Conservation (phyloP, 441 rosid species). For the Flueggea neowawraea region DNA sequence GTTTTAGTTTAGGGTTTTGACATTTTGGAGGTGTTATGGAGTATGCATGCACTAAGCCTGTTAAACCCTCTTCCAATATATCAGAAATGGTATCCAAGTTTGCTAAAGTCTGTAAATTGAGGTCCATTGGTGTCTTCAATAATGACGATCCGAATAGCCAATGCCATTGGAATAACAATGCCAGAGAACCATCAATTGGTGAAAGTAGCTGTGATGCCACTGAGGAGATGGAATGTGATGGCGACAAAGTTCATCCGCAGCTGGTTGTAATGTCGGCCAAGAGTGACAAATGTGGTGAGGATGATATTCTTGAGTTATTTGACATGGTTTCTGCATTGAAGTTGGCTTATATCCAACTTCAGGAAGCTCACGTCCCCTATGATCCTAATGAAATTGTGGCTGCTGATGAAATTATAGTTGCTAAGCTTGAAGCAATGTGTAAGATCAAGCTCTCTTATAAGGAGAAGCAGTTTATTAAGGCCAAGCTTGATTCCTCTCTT, state of each 20-base stretch:
- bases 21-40: slow-evolving; percentile 34
- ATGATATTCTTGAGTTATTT: slow-evolving; percentile 37
- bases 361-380: slow-evolving; percentile 66
- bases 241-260: slow-evolving; percentile 25
- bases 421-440: slow-evolving; percentile 46
- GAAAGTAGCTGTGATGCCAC: slow-evolving; percentile 28
- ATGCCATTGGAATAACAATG: background rate
- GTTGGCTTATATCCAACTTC: slow-evolving; percentile 56
- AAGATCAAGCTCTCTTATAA: slow-evolving; percentile 37
- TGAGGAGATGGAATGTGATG: slow-evolving; percentile 22
- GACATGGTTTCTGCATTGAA: slow-evolving; percentile 44
- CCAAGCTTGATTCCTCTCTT: slow-evolving; percentile 26
- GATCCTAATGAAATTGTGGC: slow-evolving; percentile 50
- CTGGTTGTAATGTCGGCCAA: slow-evolving; percentile 14
- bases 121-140: slow-evolving; percentile 54
- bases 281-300: slow-evolving; percentile 19
- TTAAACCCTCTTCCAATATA: slow-evolving; percentile 40
- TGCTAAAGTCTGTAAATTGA: slow-evolving; percentile 54
- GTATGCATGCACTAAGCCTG: slow-evolving; percentile 25
- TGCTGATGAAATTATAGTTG: slow-evolving; percentile 50
- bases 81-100: slow-evolving; percentile 50
- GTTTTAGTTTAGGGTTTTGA: slow-evolving; percentile 16
- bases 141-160: slow-evolving; percentile 26
- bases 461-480: slow-evolving; percentile 28
- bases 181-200: slow-evolving; percentile 9